Evolutionary conservation across 2,329 filamentous ascomycete species (phyloP), one percentile per base, ranked within the genome.

Genomic region (Colletotrichum neosansevieriae): DNA sequence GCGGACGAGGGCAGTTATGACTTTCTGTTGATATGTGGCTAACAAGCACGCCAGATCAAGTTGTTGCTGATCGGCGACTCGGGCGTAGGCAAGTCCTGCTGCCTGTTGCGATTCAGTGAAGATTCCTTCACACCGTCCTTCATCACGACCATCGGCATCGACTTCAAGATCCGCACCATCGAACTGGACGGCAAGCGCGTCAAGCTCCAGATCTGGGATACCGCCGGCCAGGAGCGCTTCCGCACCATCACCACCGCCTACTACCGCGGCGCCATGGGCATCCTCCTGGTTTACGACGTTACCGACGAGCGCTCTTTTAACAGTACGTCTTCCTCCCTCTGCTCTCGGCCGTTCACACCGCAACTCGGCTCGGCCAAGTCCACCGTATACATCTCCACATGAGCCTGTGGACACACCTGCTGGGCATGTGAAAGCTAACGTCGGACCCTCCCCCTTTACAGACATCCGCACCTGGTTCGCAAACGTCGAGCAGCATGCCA

Each of bases 401-500:
- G 44, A 50, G 47, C 42, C 29, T 38, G 19, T 34, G 21, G 49
- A 24, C n/a, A 47, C n/a, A 53, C 11, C 11, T 6, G 32, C 24
- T n/a, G 19, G 36, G 13, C 29, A 65, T 29, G 63, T 70, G 66
- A 54, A 60, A n/a, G 63, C 69, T 73, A 65, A 76, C 72, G 73
- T 32, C 9, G 10, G 65, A 73, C 71, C 49, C 29, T 29, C 29
- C 6, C 29, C 29, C 62, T 54, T 72, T 34, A 67, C 78, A 98
- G 96, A 99, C 83, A 99, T 99, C 81, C 92, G 94, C 77, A 98
- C 96, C 73, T 99, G 96, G 96, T 99, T 99, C 84, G 94, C 94
- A 78, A 98, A 99, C 83, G 94, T 98, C 75, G 94, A 98, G 81
- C 94, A 97, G 82, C 94, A 99, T 83, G 96, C 96, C 67, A 97